These are phyloP conservation scores for Fusarium concolor DNA, from an alignment of 2,329 filamentous ascomycete genomes.

Conservation along the genomic window DNA sequence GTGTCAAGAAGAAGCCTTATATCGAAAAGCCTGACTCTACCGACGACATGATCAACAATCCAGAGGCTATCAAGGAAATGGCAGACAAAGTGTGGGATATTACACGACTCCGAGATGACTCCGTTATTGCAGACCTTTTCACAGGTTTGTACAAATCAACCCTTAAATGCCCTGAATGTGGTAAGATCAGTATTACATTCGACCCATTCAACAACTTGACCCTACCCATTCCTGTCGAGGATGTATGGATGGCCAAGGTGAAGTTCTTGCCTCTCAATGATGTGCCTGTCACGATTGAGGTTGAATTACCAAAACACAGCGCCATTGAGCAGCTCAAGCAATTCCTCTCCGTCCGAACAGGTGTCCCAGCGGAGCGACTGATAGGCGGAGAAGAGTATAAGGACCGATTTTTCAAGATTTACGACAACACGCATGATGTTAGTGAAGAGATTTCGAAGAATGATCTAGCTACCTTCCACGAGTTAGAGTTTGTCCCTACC, in stretches of 20 bases:
- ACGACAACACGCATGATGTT: slow-evolving; percentile 75
- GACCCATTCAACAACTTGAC: slow-evolving; percentile 97
- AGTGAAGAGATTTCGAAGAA: slow-evolving; percentile 78
- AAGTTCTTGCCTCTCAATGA: slow-evolving; percentile 83
- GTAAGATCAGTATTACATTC: slow-evolving; percentile 98
- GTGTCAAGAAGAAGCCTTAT: slow-evolving; percentile 95
- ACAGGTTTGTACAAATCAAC: slow-evolving; percentile 99
- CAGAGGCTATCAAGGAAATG: slow-evolving; percentile 82
- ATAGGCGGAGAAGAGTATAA: slow-evolving; percentile 86
- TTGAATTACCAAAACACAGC: slow-evolving; percentile 84
- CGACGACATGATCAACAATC: slow-evolving; percentile 91
- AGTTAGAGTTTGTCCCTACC: slow-evolving; percentile 82
- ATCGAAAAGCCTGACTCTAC: slow-evolving; percentile 98
- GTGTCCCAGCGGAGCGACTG: slow-evolving; percentile 73
- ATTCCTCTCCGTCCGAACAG: slow-evolving; percentile 74
- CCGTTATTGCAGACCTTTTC: slow-evolving; percentile 94
- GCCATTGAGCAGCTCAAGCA: slow-evolving; percentile 76
- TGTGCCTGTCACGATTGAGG: slow-evolving; percentile 74
- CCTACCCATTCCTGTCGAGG: slow-evolving; percentile 88
- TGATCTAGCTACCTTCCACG: slow-evolving; percentile 76
- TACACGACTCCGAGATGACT: slow-evolving; percentile 92
- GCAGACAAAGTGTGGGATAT: slow-evolving; percentile 92
- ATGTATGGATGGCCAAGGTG: slow-evolving; percentile 79
- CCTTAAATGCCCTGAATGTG: slow-evolving; percentile 87
- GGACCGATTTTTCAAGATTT: slow-evolving; percentile 86